phyloP scores from a whole-genome alignment of 2,329 filamentous ascomycete species.

The Clonostachys rhizophaga region DNA sequence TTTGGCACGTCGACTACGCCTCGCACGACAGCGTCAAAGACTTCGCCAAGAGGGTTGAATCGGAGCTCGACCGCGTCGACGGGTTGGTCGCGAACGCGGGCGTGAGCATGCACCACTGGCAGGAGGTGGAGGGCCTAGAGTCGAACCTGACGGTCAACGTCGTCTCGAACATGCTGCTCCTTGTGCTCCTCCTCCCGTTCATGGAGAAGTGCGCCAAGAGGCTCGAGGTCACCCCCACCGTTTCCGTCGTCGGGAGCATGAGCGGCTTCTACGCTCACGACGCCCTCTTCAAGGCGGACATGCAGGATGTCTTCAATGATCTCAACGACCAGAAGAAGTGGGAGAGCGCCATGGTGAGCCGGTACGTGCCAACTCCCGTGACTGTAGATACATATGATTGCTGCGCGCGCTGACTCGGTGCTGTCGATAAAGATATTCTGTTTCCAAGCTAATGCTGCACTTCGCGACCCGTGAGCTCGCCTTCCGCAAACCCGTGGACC shows the following conservation, averaged over 20 bases:
- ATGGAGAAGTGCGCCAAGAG: neutral
- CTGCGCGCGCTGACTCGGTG: too few species aligned
- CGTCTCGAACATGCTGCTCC: conserved; percentile 15
- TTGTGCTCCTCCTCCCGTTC: neutral
- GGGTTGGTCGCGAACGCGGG: conserved; percentile 35
- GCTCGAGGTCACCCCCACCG: neutral
- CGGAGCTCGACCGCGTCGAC: conserved; percentile 31
- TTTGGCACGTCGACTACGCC: conserved; percentile 38
- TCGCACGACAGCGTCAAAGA: conserved; percentile 24
- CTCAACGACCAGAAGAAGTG: conserved; percentile 1
- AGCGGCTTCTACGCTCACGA: neutral
- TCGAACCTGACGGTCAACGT: conserved; percentile 39
- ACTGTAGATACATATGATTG: conserved; percentile 12
- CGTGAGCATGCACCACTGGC: conserved; percentile 6
- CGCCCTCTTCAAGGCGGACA: neutral
- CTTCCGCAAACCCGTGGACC: conserved; percentile 15
- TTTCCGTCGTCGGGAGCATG: neutral
- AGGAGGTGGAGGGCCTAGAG: conserved; percentile 32
- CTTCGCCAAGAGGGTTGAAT: conserved; percentile 24
- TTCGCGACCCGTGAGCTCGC: conserved; percentile 25
- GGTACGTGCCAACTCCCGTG: neutral
- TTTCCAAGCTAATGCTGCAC: conserved; percentile 21
- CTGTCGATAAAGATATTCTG: conserved; percentile 12
- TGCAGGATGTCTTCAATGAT: neutral
- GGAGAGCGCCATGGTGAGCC: neutral